Conservation (phyloP, 2,329 filamentous ascomycete species). For the Tetracladium maxilliforme region DNA sequence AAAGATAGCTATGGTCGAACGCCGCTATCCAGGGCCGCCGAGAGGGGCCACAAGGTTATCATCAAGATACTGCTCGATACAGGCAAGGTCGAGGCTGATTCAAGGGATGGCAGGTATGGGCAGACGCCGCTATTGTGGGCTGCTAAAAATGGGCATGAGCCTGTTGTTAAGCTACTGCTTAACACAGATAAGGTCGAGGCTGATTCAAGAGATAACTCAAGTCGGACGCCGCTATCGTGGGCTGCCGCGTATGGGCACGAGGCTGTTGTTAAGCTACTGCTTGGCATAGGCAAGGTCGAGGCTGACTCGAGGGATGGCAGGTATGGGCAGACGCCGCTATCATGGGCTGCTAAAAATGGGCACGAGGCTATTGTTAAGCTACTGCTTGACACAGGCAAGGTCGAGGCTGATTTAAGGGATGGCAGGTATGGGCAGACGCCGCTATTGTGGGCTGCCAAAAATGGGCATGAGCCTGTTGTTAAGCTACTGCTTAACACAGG, state of each 20-base stretch:
- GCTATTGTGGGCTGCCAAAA: slow-evolving; percentile 5
- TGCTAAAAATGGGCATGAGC: slow-evolving; percentile 11
- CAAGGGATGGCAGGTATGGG: slow-evolving; percentile 10
- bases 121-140: slow-evolving; percentile 17
- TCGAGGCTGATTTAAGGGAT: slow-evolving; percentile 2
- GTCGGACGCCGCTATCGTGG: slow-evolving; percentile 2
- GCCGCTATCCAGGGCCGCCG: slow-evolving; percentile 5
- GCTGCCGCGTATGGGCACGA: slow-evolving; percentile 1
- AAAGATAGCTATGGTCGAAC: slow-evolving; percentile 3
- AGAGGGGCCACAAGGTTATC: slow-evolving; percentile 3
- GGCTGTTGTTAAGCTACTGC: slow-evolving; percentile 2
- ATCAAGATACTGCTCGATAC: slow-evolving; percentile 4
- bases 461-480: slow-evolving; percentile 4
- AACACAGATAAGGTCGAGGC: slow-evolving; percentile 1
- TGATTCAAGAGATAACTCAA: slow-evolving; percentile 1
- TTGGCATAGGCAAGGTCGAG: not conserved
- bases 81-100: slow-evolving; percentile 2
- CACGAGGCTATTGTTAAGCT: slow-evolving; percentile 3
- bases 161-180: slow-evolving; percentile 11
- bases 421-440: slow-evolving; percentile 5
- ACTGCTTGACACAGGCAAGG: slow-evolving; percentile 3
- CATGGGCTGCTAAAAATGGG: slow-evolving; percentile 3
- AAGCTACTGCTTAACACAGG: slow-evolving; percentile 7
- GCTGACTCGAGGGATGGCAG: slow-evolving; percentile 1
- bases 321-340: slow-evolving; percentile 5